Base-by-base conservation (phyloP, 129 eudicot species). In the Arctium minus region DNA sequence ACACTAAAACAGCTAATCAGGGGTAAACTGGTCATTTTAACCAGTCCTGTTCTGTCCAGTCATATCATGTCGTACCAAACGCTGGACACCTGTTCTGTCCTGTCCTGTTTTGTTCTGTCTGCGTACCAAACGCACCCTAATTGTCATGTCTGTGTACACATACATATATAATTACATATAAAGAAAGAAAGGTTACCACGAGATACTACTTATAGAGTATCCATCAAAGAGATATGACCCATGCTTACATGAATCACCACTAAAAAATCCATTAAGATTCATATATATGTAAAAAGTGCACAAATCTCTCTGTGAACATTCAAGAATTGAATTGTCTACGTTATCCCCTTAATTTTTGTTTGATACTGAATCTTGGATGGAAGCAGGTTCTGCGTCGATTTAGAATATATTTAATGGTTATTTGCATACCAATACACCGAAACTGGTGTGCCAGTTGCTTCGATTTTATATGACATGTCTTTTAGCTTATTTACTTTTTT, bases 181-280 rank as follows among this genome's bases (percentile, higher is more conserved):
- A 74, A 64, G 78, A 56, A 83, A 74, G 83, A 86, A 62, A 80
- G 83, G 88, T 86, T 89, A 79, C 79, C 76, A 69, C 65, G 27
- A 73, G 46, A 36, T 35, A 13, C 76, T 72, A 46, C 31, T 72
- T 13, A 72, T 36, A 22, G 42, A 35, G 76, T 36, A 11, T 29
- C 29, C 48, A 72, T 13, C 48, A 36, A 22, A 72, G 27, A 42
- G 38, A 18, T 13, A 72, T 72, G 76, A 72, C 27, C 27, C 27
- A 22, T 22, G 27, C 27, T 22, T 22, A 22, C 27, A 22, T 22
- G 27, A 22, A 22, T 22, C 27, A 22, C 27, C 27, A 22, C 50
- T 72, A 72, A 35, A 72, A 72, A 4, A 22, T 29, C 76, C 76
- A 13, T 36, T 12, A 37, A 15, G 76, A 35, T 72, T 69, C 40